These are phyloP conservation scores for Phalaenopsis hybrid DNA, from an alignment of 116 monocot species.

Conservation along the genomic window DNA sequence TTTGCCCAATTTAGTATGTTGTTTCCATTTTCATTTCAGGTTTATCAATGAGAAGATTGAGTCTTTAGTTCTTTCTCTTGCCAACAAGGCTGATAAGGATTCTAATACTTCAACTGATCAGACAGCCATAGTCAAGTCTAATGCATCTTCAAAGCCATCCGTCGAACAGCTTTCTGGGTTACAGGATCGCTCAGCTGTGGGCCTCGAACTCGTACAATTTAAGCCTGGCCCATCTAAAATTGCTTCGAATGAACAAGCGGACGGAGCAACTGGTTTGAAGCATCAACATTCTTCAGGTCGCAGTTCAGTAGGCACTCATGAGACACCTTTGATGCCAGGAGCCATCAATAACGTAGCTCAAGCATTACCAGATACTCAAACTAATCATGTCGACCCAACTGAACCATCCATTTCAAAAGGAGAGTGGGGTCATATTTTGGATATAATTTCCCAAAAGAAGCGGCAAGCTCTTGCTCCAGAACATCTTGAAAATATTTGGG, in stretches of 20 bases:
- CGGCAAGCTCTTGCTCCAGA: conserved; percentile 87
- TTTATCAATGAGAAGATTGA: conserved; percentile 97
- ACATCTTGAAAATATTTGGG: conserved; percentile 98
- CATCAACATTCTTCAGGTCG: conserved; percentile 9
- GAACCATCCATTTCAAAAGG: conserved; percentile 23
- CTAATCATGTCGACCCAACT: conserved; percentile 15
- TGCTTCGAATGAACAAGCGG: conserved; percentile 13
- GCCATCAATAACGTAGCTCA: conserved; percentile 1
- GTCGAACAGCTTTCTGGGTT: conserved; percentile 39
- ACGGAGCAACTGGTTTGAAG: conserved; percentile 4
- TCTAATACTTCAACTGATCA: conserved; percentile 28
- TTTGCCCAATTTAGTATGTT: conserved; percentile 8
- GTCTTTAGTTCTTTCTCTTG: conserved; percentile 52
- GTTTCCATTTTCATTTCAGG: conserved; percentile 32
- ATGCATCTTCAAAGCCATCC: conserved; percentile 25
- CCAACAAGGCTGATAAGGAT: conserved; percentile 47
- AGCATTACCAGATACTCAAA: conserved; percentile 13
- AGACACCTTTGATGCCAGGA: not conserved
- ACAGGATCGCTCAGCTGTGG: conserved; percentile 49
- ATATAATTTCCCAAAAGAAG: conserved; percentile 57
- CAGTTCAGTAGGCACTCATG: conserved; percentile 4
- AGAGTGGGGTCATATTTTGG: conserved; percentile 58
- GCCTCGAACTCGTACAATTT: conserved; percentile 80
- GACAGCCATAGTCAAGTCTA: conserved; percentile 21
- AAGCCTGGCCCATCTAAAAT: conserved; percentile 26